Percentiles rank a stretch among this genome's conserved stretches.
Evolutionary conservation across 2,329 filamentous ascomycete species (phyloP).

Genomic region (Pseudogymnoascus sp.): DNA sequence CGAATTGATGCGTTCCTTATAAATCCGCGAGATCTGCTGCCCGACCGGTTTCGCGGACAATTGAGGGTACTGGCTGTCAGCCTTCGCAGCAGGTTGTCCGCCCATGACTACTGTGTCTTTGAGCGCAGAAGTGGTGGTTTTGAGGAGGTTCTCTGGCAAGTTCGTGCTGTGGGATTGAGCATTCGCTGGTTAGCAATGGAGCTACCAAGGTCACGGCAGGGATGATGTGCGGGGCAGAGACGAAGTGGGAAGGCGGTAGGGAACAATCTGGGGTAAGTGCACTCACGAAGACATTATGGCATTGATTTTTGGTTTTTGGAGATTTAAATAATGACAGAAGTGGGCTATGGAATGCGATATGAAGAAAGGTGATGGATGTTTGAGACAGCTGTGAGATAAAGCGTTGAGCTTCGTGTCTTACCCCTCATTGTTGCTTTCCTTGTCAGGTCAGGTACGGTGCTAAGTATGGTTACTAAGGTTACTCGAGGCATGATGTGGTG

Average conservation of each 20-base stretch:
- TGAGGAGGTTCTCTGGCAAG: neutral
- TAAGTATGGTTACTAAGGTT: neutral
- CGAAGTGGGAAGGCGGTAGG: neutral
- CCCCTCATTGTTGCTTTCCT: neutral
- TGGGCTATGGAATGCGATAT: neutral
- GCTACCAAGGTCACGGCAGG: neutral
- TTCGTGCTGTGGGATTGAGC: neutral
- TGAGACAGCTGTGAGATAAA: neutral
- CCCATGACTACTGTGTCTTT: constrained; percentile 26
- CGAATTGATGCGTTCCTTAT: constrained; percentile 71
- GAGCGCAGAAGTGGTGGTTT: neutral
- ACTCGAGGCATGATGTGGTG: neutral
- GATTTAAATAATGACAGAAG: neutral
- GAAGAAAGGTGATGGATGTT: neutral
- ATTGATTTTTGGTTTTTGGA: neutral
- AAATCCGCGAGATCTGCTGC: constrained; percentile 77
- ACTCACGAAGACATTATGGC: neutral
- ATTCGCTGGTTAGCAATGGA: neutral
- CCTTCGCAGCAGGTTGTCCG: constrained; percentile 24
- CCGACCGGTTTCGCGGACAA: constrained; percentile 44
- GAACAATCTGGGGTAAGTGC: neutral
- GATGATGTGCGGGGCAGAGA: neutral
- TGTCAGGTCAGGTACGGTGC: neutral
- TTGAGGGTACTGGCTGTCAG: constrained; percentile 25
- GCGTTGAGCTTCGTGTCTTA: neutral